Evolutionary conservation across 2,329 filamentous ascomycete species (phyloP).

Genomic region (Helminthosporium solani): DNA sequence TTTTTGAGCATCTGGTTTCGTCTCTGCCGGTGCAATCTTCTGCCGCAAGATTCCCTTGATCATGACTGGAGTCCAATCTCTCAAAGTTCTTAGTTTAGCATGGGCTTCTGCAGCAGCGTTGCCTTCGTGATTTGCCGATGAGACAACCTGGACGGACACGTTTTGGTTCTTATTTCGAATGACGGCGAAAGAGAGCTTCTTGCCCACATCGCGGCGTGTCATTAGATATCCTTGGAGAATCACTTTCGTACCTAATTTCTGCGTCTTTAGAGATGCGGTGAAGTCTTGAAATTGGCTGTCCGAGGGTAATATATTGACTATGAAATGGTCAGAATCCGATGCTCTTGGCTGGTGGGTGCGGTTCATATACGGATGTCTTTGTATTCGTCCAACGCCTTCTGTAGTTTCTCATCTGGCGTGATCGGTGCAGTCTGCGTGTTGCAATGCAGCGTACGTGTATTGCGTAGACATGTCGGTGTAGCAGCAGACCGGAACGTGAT

Average conservation of each 20-base stretch:
- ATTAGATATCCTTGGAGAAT: slow-evolving; percentile 71
- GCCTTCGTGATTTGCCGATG: slow-evolving; percentile 39
- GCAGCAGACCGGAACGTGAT: slow-evolving; percentile 15
- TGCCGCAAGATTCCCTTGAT: slow-evolving; percentile 52
- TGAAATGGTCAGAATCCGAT: neutral
- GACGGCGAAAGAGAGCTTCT: slow-evolving; percentile 70
- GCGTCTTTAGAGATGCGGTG: neutral
- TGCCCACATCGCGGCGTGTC: slow-evolving; percentile 65
- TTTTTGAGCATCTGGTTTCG: neutral
- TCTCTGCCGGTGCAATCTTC: slow-evolving; percentile 39
- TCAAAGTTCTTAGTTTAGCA: slow-evolving; percentile 46
- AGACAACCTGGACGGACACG: slow-evolving; percentile 53
- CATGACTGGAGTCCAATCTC: slow-evolving; percentile 56
- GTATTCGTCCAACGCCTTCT: slow-evolving; percentile 30
- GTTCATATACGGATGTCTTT: slow-evolving; percentile 31
- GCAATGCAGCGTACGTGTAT: slow-evolving; percentile 16
- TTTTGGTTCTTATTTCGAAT: slow-evolving; percentile 49
- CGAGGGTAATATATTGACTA: slow-evolving; percentile 18
- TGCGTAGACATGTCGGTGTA: slow-evolving; percentile 10
- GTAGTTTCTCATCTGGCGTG: slow-evolving; percentile 18
- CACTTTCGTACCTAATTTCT: slow-evolving; percentile 8
- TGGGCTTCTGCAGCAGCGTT: slow-evolving; percentile 27
- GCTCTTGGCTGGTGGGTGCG: neutral
- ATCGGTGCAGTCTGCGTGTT: slow-evolving; percentile 4
- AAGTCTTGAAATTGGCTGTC: slow-evolving; percentile 31